These are phyloP conservation scores for Clonostachys chloroleuca DNA, from an alignment of 2,329 filamentous ascomycete genomes.

Conservation along the genomic window DNA sequence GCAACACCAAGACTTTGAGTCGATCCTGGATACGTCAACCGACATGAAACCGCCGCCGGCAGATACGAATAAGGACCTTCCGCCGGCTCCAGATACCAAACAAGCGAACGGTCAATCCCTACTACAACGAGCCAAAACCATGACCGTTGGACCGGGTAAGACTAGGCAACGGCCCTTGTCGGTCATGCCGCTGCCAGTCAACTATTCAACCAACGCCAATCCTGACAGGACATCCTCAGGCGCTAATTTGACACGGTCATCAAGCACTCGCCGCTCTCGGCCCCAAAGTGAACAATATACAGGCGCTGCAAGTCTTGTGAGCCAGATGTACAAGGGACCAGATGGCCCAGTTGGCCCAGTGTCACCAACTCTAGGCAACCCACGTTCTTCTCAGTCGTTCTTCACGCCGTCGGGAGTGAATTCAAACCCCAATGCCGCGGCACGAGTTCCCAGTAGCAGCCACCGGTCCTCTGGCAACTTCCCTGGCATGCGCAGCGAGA, in stretches of 20 bases:
- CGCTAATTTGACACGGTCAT: constrained; percentile 46
- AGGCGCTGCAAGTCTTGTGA: constrained; percentile 67
- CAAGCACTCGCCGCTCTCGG: constrained; percentile 48
- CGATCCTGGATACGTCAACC: constrained; percentile 79
- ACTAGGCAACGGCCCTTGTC: constrained; percentile 53
- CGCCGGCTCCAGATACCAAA: constrained; percentile 52
- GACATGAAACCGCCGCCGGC: constrained; percentile 31
- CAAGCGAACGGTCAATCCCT: constrained; percentile 38
- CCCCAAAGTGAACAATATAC: constrained; percentile 63
- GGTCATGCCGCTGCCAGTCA: constrained; percentile 36
- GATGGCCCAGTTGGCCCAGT: constrained; percentile 53
- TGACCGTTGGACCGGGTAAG: constrained; percentile 43
- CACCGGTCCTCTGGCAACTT: constrained; percentile 56
- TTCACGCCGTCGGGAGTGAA: constrained; percentile 45
- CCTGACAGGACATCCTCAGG: constrained; percentile 53
- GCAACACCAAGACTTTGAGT: constrained; percentile 91
- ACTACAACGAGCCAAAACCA: constrained; percentile 58
- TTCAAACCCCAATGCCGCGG: constrained; percentile 45
- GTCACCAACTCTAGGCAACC: constrained; percentile 53
- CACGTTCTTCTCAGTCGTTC: constrained; percentile 60
- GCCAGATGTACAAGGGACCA: constrained; percentile 83
- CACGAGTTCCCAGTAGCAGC: constrained; percentile 47
- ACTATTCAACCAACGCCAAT: too few species aligned
- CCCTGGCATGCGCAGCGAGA: constrained; percentile 65
- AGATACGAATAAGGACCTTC: constrained; percentile 79